Base-by-base conservation (phyloP, 768 basidiomycete genomes). In the Sutorius australiensis region DNA sequence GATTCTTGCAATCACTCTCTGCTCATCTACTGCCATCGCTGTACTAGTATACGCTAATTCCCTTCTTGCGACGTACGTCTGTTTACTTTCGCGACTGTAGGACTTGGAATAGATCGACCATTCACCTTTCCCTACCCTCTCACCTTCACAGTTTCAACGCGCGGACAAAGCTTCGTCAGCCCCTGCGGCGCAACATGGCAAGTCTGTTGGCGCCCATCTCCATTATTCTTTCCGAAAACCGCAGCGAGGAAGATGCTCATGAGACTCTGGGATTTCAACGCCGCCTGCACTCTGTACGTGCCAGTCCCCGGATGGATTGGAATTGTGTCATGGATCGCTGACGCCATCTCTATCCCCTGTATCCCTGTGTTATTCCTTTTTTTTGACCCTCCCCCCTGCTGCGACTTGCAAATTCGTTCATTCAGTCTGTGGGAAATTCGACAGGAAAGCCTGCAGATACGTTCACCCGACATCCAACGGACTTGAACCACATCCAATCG, bases 21-120 rank as follows among this genome's bases (percentile, higher is more conserved):
- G 16, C 24, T 30, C 34, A 48, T 7, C 27, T 21, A 41, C 19
- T 9, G 17, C 8, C 2, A 6, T 28, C 5, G 0, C 24, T 6
- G 13, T 17, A 16, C 1, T 33, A 66, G 64, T 66, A 14, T 60
- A 66, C 9, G 64, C 64, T 38, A 67, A 67, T 21, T 67, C 57
- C 27, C 37, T 66, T 10, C 51, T 66, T 32, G 66, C 66, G 17
- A 66, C 56, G 66, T 66, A 51, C 8, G 65, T 55, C 30, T 10
- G 17, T 4, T 7, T 46, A 12, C n/a, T 16, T 14, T 24, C 10
- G 5, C 24, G 27, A 38, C 14, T 21, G 36, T 4, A 3, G 2
- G 13, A 6, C 14, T 21, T n/a, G 14, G 38, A 16, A 13, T 6
- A 24, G 9, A 43, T 16, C 13, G 11, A 2, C 6, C n/a, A 48